These are phyloP conservation scores for Stygiomarasmius scandens DNA, from an alignment of 1,284 basidiomycete genomes.

Conservation along the genomic window DNA sequence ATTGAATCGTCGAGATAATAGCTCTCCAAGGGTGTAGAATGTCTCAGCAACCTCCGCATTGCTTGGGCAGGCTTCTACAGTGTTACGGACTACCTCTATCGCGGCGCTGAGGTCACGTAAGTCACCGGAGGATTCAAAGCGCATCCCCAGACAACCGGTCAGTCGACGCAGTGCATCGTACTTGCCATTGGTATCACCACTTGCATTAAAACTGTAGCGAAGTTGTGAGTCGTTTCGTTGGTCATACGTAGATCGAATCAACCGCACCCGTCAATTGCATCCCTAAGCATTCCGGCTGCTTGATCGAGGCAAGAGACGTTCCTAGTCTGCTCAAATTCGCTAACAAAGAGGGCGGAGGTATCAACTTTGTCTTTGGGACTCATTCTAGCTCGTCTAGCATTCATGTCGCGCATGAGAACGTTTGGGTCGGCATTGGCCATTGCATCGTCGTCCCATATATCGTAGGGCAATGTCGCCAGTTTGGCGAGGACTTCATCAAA, in stretches of 20 bases:
- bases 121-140: background rate
- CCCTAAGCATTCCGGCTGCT: background rate
- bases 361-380: background rate
- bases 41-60: background rate
- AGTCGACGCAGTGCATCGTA: background rate
- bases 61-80: background rate
- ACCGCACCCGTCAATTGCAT: background rate
- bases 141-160: background rate
- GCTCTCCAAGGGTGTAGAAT: conserved; percentile 1
- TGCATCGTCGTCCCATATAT: conserved; percentile 6
- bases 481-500: conserved; percentile 1
- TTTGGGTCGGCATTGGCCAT: background rate
- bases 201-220: background rate
- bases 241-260: background rate
- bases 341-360: background rate
- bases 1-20: background rate
- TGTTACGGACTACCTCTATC: background rate
- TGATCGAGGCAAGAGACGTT: background rate
- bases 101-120: background rate
- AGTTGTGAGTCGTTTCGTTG: background rate
- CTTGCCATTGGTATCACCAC: background rate
- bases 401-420: background rate
- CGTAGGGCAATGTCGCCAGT: background rate
- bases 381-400: background rate
- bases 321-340: background rate